phyloP scores from a whole-genome alignment of 2,329 filamentous ascomycete genomes.

The Cladosporium oxysporum region DNA sequence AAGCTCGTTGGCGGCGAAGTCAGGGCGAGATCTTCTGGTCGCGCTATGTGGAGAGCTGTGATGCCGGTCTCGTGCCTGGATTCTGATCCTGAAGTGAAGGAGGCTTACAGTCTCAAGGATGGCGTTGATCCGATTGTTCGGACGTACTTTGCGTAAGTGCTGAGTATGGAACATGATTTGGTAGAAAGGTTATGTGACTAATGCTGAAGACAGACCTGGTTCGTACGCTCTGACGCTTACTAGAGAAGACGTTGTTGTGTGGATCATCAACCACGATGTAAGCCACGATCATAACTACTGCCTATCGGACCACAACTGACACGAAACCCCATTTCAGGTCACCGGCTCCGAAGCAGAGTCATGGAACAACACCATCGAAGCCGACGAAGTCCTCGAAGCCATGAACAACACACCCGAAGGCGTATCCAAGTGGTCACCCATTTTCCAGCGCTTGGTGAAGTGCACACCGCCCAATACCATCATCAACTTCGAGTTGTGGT shows the following conservation, averaged over 20 bases:
- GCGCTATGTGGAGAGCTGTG: conserved; percentile 31
- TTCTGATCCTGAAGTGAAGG: conserved; percentile 44
- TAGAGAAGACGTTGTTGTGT: conserved; percentile 46
- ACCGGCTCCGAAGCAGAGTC: conserved; percentile 37
- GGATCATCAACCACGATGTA: conserved; percentile 49
- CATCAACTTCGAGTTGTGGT: conserved; percentile 59
- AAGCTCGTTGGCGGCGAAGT: conserved; percentile 47
- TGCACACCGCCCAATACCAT: conserved; percentile 34
- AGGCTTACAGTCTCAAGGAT: conserved; percentile 44
- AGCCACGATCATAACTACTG: neutral
- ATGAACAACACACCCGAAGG: conserved; percentile 15
- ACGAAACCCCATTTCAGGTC: conserved; percentile 35
- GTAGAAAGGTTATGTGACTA: neutral
- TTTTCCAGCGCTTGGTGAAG: conserved; percentile 47
- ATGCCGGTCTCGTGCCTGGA: conserved; percentile 43
- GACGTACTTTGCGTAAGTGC: conserved; percentile 40
- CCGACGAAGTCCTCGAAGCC: conserved; percentile 33
- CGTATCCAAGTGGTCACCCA: conserved; percentile 42
- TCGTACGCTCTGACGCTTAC: conserved; percentile 47
- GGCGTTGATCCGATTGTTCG: conserved; percentile 44
- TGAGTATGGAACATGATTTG: neutral
- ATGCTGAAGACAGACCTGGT: conserved; percentile 22
- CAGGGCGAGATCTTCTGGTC: conserved; percentile 34
- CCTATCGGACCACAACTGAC: neutral
- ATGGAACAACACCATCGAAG: conserved; percentile 47